Percentiles rank a stretch among this genome's conserved stretches.
Evolutionary conservation across 1,139 yeast species (phyloP).

Genomic region (Magnusiomyces suaveolens): DNA sequence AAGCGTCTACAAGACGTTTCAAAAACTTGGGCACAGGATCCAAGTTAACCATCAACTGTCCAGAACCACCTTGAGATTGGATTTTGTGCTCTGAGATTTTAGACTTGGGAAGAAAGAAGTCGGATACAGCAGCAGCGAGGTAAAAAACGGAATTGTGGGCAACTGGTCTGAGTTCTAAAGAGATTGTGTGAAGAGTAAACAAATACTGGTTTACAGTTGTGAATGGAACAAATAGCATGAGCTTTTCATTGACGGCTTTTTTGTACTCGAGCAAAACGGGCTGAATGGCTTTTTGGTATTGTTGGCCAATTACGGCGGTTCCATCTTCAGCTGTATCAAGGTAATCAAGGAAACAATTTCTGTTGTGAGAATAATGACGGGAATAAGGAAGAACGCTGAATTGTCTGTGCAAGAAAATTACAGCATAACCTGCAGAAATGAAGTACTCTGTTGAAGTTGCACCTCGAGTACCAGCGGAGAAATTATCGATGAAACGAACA

Average conservation of each 20-base stretch:
- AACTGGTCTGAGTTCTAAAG: conserved; percentile 44
- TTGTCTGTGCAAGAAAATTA: conserved; percentile 83
- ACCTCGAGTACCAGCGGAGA: conserved; percentile 96
- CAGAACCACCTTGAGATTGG: conserved; percentile 61
- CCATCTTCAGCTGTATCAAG: conserved; percentile 37
- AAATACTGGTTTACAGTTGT: conserved; percentile 92
- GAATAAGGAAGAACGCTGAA: conserved; percentile 86
- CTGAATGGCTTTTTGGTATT: conserved; percentile 55
- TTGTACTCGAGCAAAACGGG: conserved; percentile 58
- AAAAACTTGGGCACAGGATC: conserved; percentile 96
- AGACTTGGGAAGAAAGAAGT: conserved; percentile 81
- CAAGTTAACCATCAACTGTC: conserved; percentile 68
- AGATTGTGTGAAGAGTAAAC: conserved; percentile 65
- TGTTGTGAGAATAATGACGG: conserved; percentile 76
- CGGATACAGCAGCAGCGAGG: conserved; percentile 96
- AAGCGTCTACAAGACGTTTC: conserved; percentile 73
- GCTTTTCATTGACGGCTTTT: conserved; percentile 47
- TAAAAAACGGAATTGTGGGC: conserved; percentile 47
- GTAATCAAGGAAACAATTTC: conserved; percentile 78
- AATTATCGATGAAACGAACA: conserved; percentile 90
- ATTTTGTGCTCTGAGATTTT: conserved; percentile 88
- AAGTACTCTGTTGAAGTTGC: conserved; percentile 93
- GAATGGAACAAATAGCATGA: conserved; percentile 67
- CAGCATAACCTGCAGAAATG: conserved; percentile 77
- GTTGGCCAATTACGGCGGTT: conserved; percentile 41